Evolutionary conservation across 352 stramenopile species (phyloP).

Genomic region (Pythium phragmiticola): DNA sequence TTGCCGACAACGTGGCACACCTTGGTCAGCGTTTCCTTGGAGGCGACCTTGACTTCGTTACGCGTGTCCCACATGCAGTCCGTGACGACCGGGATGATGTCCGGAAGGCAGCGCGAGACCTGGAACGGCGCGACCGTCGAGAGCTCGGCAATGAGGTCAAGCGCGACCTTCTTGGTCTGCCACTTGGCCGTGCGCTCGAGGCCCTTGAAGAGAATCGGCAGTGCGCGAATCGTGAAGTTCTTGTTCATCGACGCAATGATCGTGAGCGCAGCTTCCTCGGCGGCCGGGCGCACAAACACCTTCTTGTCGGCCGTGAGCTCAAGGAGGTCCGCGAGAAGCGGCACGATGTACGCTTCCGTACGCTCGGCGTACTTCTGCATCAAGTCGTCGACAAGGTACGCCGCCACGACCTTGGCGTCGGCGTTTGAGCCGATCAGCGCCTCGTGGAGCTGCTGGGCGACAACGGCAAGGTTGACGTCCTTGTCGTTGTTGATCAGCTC

Average conservation of each 20-base stretch:
- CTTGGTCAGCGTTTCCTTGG: slow-evolving; percentile 93
- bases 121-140: slow-evolving; percentile 92
- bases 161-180: slow-evolving; percentile 96
- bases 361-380: slow-evolving; percentile 87
- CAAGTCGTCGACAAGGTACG: slow-evolving; percentile 78
- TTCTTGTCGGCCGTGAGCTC: slow-evolving; percentile 88
- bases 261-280: slow-evolving; percentile 75
- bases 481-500: slow-evolving; percentile 74
- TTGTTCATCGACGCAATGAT: slow-evolving; percentile 84
- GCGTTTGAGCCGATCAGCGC: slow-evolving; percentile 51
- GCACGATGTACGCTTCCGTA: slow-evolving; percentile 73
- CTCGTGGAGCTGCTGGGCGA: slow-evolving; percentile 67
- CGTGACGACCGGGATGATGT: slow-evolving; percentile 97
- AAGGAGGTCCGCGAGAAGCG: slow-evolving; percentile 65
- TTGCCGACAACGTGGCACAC: slow-evolving; percentile 98
- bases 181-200: slow-evolving; percentile 91
- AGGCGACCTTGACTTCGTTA: slow-evolving; percentile 96
- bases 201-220: slow-evolving; percentile 92
- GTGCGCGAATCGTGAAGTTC: slow-evolving; percentile 79
- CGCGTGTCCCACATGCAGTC: slow-evolving; percentile 99
- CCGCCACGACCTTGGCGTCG: slow-evolving; percentile 67
- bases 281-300: slow-evolving; percentile 55
- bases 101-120: slow-evolving; percentile 93
- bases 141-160: slow-evolving; percentile 94
- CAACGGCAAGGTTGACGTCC: slow-evolving; percentile 69